Evolutionary conservation across 805 yeast species (phyloP).

Genomic region (Wickerhamomyces chambardii): DNA sequence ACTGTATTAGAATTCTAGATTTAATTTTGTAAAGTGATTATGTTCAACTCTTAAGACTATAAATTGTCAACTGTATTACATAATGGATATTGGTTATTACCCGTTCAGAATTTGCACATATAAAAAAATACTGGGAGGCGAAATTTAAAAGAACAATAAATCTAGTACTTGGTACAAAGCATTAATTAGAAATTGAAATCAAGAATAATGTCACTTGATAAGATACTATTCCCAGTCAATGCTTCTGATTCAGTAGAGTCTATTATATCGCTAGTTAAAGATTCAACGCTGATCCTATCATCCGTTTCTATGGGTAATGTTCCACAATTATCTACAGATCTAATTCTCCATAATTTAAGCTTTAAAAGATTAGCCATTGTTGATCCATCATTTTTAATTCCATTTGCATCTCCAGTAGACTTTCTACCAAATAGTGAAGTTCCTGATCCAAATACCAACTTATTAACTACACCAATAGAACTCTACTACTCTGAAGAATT

Average conservation of each 20-base stretch:
- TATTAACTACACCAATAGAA: conserved; percentile 56
- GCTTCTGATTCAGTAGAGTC: not conserved
- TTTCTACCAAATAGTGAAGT: conserved; percentile 15
- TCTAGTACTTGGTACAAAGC: too few relatives aligned
- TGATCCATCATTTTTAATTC: conserved; percentile 57
- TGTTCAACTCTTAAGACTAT: too few relatives aligned
- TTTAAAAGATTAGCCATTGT: conserved; percentile 44
- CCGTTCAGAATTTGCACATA: too few relatives aligned
- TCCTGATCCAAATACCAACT: conserved; percentile 7
- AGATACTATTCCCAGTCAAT: not conserved
- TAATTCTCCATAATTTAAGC: conserved; percentile 55
- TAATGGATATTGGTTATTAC: too few relatives aligned
- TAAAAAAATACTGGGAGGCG: too few relatives aligned
- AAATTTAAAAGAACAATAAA: too few relatives aligned
- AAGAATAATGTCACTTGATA: too few relatives aligned
- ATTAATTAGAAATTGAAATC: too few relatives aligned
- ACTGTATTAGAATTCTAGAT: too few relatives aligned
- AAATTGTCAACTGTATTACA: too few relatives aligned
- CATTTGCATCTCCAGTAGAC: conserved; percentile 80
- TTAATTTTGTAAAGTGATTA: too few relatives aligned
- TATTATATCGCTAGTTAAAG: conserved; percentile 7
- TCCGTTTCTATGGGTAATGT: conserved; percentile 83
- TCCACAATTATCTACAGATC: conserved; percentile 75
- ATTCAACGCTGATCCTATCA: conserved; percentile 56
- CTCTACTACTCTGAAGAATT: conserved; percentile 36